Percentiles rank a stretch among this genome's conserved stretches.
These are phyloP conservation scores for Heritiera littoralis DNA, from an alignment of 345 rosid genomes.

Conservation along the genomic window DNA sequence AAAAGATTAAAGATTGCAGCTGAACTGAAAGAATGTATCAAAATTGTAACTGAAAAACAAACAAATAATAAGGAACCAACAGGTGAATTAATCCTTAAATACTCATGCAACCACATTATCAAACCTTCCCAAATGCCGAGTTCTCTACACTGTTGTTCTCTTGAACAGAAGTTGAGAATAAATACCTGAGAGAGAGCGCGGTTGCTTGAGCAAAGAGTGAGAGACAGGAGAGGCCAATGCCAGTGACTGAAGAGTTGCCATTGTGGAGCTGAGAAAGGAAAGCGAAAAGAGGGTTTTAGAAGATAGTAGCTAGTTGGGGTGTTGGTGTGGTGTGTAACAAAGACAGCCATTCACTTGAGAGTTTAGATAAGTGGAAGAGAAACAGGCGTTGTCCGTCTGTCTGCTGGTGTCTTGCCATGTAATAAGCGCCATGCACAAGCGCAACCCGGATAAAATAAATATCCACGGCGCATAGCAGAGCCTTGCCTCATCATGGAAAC, in stretches of 20 bases:
- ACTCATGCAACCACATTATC: not conserved
- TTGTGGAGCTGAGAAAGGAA: conserved; percentile 16
- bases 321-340: conserved; percentile 33
- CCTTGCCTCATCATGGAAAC: not conserved
- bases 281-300: not conserved
- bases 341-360: conserved; percentile 36
- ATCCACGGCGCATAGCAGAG: not conserved
- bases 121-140: not conserved
- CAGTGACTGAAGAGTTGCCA: conserved; percentile 53
- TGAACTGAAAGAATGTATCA: too few relatives aligned
- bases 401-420: not conserved
- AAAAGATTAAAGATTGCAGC: not conserved
- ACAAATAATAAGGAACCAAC: not conserved
- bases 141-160: not conserved
- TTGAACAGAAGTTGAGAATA: not conserved
- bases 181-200: conserved; percentile 41
- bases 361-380: conserved; percentile 3
- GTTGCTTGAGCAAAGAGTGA: conserved; percentile 27
- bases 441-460: not conserved
- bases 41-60: not conserved
- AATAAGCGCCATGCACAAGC: not conserved
- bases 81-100: not conserved
- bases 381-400: too few relatives aligned
- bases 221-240: conserved; percentile 46
- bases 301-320: not conserved